Percentiles rank a stretch among this genome's conserved stretches.
phyloP scores from a whole-genome alignment of 2,329 filamentous ascomycete genomes.

The Capronia epimyces region DNA sequence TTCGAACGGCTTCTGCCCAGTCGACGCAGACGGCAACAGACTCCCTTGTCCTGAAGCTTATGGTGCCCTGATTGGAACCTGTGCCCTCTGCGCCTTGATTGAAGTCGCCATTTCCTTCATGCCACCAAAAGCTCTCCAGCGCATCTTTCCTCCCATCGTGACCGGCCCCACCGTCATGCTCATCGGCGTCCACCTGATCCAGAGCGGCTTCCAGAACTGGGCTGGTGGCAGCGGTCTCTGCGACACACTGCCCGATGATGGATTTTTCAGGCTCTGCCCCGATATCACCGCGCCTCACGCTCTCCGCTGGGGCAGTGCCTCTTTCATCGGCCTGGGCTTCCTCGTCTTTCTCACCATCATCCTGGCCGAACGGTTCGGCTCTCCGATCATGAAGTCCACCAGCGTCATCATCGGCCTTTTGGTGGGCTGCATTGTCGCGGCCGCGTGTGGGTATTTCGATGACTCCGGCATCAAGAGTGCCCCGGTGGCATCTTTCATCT shows the following conservation, averaged over 20 bases:
- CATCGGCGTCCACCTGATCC: constrained; percentile 60
- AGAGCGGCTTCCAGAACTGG: constrained; percentile 62
- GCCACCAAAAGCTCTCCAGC: constrained; percentile 54
- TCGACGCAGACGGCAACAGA: constrained; percentile 50
- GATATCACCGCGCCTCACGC: constrained; percentile 54
- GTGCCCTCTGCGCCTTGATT: constrained; percentile 45
- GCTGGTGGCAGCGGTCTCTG: constrained; percentile 57
- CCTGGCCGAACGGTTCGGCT: constrained; percentile 62
- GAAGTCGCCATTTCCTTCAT: constrained; percentile 63
- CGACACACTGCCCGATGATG: constrained; percentile 35
- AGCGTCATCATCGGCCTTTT: constrained; percentile 60
- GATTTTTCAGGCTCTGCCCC: constrained; percentile 54
- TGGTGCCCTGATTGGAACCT: constrained; percentile 58
- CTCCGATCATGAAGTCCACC: constrained; percentile 65
- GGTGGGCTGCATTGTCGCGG: constrained; percentile 63
- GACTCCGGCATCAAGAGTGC: constrained; percentile 54
- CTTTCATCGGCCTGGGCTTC: constrained; percentile 64
- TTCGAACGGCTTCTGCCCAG: constrained; percentile 57
- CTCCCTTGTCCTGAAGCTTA: constrained; percentile 62
- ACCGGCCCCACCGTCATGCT: constrained; percentile 63
- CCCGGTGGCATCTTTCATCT: constrained; percentile 62
- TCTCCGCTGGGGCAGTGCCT: constrained; percentile 57
- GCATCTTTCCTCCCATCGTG: constrained; percentile 62
- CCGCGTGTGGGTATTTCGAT: constrained; percentile 61
- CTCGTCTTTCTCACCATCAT: constrained; percentile 64